Evolutionary conservation across 106 monocot genomes (phyloP), one percentile per base, ranked within the genome.

Genomic region (Hemerocallis citrina): DNA sequence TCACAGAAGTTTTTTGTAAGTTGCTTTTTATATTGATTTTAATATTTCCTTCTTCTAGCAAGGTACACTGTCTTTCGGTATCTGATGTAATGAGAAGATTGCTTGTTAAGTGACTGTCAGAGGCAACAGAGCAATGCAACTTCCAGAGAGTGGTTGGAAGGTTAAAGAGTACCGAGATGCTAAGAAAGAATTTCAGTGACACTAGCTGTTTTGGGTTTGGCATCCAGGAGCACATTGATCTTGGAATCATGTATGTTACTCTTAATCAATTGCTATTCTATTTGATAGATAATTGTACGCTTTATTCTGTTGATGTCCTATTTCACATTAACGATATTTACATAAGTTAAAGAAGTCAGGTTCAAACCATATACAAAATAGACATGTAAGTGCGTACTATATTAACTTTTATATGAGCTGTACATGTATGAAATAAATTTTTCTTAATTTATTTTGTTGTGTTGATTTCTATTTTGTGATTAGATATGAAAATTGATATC

Each of bases 121-220:
- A 80, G 82, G 83, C 38, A 83, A 88, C 13, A 83, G 83, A 52
- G 88, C 82, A 52, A 88, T 88, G 88, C 88, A 88, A 39, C 77
- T 88, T 8, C 57, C 83, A 9, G 88, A 88, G 57, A 88, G 88
- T 54, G 88, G 83, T 8, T 57, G 83, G 58, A 83, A 88, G 57
- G 88, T 88, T 33, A 83, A 88, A 58, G 88, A 88, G 33, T 88
- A 88, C n/a, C 34, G 88, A 88, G 43, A 41, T 83, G 60, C 45
- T 88, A 19, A 76, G 82, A 32, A 79, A 73, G 70, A 88, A 88
- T 41, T 88, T 88, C 54, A 88, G 83, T 66, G 88, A 88, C 28
- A 83, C 76, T 40, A 83, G 83, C n/a, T 88, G 88, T 30, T 88
- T 88, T 74, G 88, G 88, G 12, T 88, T 88, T 76, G 88, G 88